Percentiles rank a stretch among this genome's conserved stretches.
These are phyloP conservation scores for Microthlaspi erraticum DNA, from an alignment of 345 rosid species.

Conservation along the genomic window DNA sequence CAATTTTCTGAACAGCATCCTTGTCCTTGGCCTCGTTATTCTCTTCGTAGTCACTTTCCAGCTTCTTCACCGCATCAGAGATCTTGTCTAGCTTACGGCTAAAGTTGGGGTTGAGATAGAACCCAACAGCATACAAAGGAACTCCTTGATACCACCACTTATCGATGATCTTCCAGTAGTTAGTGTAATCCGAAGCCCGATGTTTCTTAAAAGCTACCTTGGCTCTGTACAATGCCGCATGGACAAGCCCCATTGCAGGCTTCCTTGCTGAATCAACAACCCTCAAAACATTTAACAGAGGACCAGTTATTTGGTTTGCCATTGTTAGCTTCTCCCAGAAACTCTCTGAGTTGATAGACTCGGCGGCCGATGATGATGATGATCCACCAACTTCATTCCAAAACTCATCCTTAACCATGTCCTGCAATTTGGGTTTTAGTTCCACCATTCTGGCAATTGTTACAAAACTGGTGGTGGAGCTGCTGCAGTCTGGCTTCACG, in stretches of 20 bases:
- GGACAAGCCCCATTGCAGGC: slow-evolving; percentile 84
- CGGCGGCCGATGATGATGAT: too few species aligned
- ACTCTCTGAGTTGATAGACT: slow-evolving; percentile 58
- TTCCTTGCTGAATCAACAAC: slow-evolving; percentile 60
- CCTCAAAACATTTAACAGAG: slow-evolving; percentile 66
- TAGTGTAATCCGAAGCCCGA: too few species aligned
- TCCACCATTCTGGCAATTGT: slow-evolving; percentile 63
- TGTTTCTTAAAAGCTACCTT: too few species aligned
- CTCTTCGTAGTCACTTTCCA: too few species aligned
- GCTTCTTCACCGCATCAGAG: too few species aligned
- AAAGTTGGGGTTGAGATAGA: slow-evolving; percentile 86
- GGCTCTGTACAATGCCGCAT: slow-evolving; percentile 74
- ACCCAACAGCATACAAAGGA: slow-evolving; percentile 85
- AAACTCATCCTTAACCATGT: slow-evolving; percentile 86
- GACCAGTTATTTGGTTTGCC: slow-evolving; percentile 57
- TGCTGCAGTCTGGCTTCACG: slow-evolving; percentile 61
- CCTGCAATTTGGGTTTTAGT: slow-evolving; percentile 65
- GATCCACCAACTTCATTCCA: too few species aligned
- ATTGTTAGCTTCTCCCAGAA: slow-evolving; percentile 78
- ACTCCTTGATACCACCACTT: slow-evolving; percentile 69
- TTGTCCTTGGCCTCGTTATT: too few species aligned
- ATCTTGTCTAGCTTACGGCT: slow-evolving; percentile 76
- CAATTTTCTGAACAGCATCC: too few species aligned
- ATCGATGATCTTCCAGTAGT: too few species aligned
- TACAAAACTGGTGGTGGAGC: slow-evolving; percentile 68